phyloP scores from a whole-genome alignment of 306 rosid species.

The Rosa lucieae region DNA sequence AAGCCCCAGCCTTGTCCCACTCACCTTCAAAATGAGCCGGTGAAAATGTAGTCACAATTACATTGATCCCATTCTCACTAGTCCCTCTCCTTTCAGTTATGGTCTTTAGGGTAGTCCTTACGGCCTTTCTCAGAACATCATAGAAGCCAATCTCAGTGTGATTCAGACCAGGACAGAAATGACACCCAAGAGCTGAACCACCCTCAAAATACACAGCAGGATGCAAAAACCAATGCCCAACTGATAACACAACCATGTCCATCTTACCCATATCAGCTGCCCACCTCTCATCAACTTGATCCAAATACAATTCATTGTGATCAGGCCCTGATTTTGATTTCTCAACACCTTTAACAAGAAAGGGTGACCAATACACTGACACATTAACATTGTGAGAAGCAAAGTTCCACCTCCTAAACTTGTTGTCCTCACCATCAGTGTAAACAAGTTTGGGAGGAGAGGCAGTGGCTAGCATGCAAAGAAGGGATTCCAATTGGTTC shows the following conservation, averaged over 20 bases:
- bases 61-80: slow-evolving; percentile 35
- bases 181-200: slow-evolving; percentile 67
- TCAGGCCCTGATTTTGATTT: slow-evolving; percentile 52
- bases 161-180: slow-evolving; percentile 75
- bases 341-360: slow-evolving; percentile 74
- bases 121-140: slow-evolving; percentile 67
- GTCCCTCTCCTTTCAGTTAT: slow-evolving; percentile 47
- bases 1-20: slow-evolving; percentile 90
- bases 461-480: slow-evolving; percentile 67
- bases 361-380: slow-evolving; percentile 90
- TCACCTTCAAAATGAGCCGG: slow-evolving; percentile 92
- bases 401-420: slow-evolving; percentile 71
- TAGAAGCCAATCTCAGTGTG: slow-evolving; percentile 86
- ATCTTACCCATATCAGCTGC: slow-evolving; percentile 52
- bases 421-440: slow-evolving; percentile 51
- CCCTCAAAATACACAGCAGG: slow-evolving; percentile 82
- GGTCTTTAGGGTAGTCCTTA: slow-evolving; percentile 53
- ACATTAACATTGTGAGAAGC: slow-evolving; percentile 53
- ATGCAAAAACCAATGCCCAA: slow-evolving; percentile 92
- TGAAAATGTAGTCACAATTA: slow-evolving; percentile 74
- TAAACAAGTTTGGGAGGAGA: slow-evolving; percentile 62
- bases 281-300: slow-evolving; percentile 82
- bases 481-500: slow-evolving; percentile 90
- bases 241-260: slow-evolving; percentile 57
- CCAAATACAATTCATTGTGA: slow-evolving; percentile 57